Evolutionary conservation across 1,284 basidiomycete genomes (phyloP).

Genomic region (Apiotrichum gracile): DNA sequence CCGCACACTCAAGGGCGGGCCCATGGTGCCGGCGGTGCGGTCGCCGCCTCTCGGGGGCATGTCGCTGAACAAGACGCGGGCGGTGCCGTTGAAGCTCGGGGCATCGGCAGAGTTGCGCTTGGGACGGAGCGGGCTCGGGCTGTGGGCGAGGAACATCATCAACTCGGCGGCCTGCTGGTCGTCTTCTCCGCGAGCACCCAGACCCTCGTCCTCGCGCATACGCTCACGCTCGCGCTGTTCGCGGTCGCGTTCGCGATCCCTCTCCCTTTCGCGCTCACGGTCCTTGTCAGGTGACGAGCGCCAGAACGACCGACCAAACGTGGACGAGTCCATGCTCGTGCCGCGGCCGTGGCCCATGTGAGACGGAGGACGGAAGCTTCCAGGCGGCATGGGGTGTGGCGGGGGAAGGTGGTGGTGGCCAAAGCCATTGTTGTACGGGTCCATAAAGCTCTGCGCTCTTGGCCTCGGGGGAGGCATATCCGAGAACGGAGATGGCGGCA

Average conservation of each 20-base stretch:
- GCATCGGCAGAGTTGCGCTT: constrained; percentile 12
- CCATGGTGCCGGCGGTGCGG: neutral
- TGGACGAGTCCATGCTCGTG: constrained; percentile 14
- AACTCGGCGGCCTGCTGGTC: constrained; percentile 44
- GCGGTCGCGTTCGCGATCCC: constrained; percentile 11
- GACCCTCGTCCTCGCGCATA: neutral
- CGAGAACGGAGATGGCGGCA: constrained; percentile 7
- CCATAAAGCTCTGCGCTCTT: constrained; percentile 14
- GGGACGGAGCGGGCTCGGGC: constrained; percentile 30
- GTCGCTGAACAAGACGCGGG: constrained; percentile 41
- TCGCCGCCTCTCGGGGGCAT: neutral
- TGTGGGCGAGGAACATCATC: constrained; percentile 47
- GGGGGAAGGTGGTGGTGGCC: constrained; percentile 2
- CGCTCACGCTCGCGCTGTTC: constrained; percentile 5
- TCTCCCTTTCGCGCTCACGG: constrained; percentile 2
- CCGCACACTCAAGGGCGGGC: constrained; percentile 1
- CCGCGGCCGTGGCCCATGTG: constrained; percentile 6
- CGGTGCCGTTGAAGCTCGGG: constrained; percentile 20
- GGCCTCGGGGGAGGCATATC: constrained; percentile 14
- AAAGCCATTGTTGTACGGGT: neutral
- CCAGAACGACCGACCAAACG: constrained; percentile 15
- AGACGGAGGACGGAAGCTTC: neutral
- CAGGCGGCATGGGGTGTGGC: constrained; percentile 4
- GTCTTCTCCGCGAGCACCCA: constrained; percentile 25
- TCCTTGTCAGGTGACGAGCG: neutral